Evolutionary conservation across 208 protist genomes (phyloP).

Genomic region (Kentomonas sorsogonicus): DNA sequence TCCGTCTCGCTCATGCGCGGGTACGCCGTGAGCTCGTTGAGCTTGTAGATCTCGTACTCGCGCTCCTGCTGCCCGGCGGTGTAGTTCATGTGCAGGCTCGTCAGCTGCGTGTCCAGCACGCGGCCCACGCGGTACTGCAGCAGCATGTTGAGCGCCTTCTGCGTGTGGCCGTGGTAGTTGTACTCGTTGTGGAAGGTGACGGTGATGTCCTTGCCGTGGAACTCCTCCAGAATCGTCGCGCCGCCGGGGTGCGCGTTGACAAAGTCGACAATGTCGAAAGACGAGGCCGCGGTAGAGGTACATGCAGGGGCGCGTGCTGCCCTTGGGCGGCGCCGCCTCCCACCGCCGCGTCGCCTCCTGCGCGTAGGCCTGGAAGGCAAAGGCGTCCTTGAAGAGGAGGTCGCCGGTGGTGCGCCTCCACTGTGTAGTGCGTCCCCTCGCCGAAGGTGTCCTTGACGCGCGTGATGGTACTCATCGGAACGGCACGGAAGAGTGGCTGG

Average conservation of each 20-base stretch:
- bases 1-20: conserved; percentile 34
- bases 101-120: conserved; percentile 13
- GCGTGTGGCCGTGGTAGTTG: conserved; percentile 40
- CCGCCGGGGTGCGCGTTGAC: conserved; percentile 71
- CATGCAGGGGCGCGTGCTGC: conserved; percentile 17
- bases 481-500: conserved; percentile 1
- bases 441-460: no score
- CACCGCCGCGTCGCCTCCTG: conserved; percentile 1
- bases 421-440: conserved; percentile 12
- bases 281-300: conserved; percentile 53
- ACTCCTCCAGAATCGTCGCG: conserved; percentile 33
- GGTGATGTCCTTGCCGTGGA: conserved; percentile 38
- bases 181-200: conserved; percentile 43
- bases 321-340: conserved; percentile 10
- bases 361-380: conserved; percentile 32
- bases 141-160: conserved; percentile 41
- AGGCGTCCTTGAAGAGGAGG: conserved; percentile 19
- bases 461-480: no score
- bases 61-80: conserved; percentile 5
- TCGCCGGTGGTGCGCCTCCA: conserved; percentile 22
- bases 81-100: background rate
- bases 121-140: conserved; percentile 36
- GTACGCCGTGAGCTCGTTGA: conserved; percentile 43
- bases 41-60: conserved; percentile 22
- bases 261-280: conserved; percentile 82